These are phyloP conservation scores for Botrytis galanthina DNA, from an alignment of 2,329 filamentous ascomycete genomes.

Conservation along the genomic window DNA sequence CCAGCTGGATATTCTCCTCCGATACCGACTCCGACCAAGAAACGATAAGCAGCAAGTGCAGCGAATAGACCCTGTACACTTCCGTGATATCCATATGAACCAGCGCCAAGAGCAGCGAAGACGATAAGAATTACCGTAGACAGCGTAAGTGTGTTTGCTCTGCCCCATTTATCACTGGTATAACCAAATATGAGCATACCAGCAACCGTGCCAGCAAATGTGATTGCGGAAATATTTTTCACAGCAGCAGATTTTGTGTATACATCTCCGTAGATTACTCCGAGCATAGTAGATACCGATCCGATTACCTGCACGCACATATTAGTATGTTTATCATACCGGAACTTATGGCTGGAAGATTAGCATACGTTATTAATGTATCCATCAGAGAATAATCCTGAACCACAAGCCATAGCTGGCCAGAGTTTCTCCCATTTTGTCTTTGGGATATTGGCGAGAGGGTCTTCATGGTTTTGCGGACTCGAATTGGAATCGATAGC, in stretches of 20 bases:
- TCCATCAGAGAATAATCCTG: slow-evolving; percentile 86
- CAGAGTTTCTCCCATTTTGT: slow-evolving; percentile 34
- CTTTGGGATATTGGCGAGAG: slow-evolving; percentile 28
- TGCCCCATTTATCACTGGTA: slow-evolving; percentile 78
- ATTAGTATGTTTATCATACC: not conserved
- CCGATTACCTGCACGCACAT: slow-evolving; percentile 64
- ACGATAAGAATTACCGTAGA: slow-evolving; percentile 82
- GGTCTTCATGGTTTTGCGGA: slow-evolving; percentile 21
- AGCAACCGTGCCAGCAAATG: slow-evolving; percentile 82
- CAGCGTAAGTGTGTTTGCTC: slow-evolving; percentile 75
- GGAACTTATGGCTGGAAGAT: not conserved
- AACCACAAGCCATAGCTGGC: slow-evolving; percentile 81
- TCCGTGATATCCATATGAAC: slow-evolving; percentile 71
- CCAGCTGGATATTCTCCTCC: slow-evolving; percentile 81
- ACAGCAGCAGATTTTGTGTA: slow-evolving; percentile 69
- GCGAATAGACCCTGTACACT: slow-evolving; percentile 70
- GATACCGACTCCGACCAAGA: slow-evolving; percentile 68
- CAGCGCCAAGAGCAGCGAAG: slow-evolving; percentile 77
- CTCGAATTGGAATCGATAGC: slow-evolving; percentile 17
- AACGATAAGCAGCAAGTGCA: slow-evolving; percentile 77
- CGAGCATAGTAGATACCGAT: slow-evolving; percentile 76
- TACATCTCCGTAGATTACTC: slow-evolving; percentile 62
- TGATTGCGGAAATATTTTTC: slow-evolving; percentile 75
- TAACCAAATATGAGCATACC: slow-evolving; percentile 81
- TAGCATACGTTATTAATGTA: slow-evolving; percentile 77